phyloP scores from a whole-genome alignment of 2,329 filamentous ascomycete species.

The Colletotrichum acutatum region DNA sequence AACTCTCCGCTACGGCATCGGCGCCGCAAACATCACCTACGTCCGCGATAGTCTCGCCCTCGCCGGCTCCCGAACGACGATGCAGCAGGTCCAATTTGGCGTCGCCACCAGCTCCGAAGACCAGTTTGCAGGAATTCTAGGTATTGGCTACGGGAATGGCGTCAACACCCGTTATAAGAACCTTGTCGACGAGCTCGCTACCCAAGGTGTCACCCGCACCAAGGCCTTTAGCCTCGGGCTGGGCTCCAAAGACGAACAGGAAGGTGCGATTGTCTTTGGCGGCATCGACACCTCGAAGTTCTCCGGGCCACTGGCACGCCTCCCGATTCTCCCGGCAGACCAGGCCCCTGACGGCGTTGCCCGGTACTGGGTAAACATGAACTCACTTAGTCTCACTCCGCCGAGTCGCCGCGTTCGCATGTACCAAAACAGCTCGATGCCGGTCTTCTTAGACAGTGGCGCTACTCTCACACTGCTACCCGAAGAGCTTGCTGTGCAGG shows the following conservation, averaged over 20 bases:
- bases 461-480: constrained; percentile 77
- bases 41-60: constrained; percentile 58
- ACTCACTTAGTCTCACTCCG: constrained; percentile 54
- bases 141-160: constrained; percentile 74
- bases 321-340: constrained; percentile 69
- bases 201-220: constrained; percentile 65
- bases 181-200: constrained; percentile 61
- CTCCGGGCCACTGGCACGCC: constrained; percentile 64
- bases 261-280: constrained; percentile 75
- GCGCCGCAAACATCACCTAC: constrained; percentile 62
- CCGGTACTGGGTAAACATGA: constrained; percentile 64
- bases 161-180: constrained; percentile 60
- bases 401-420: constrained; percentile 46
- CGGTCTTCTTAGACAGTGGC: constrained; percentile 78
- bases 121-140: constrained; percentile 72
- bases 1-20: constrained; percentile 62
- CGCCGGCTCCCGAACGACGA: constrained; percentile 48
- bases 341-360: constrained; percentile 65
- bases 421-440: constrained; percentile 48
- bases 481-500: constrained; percentile 59
- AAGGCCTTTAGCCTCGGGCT: constrained; percentile 75
- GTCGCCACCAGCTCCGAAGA: constrained; percentile 64
- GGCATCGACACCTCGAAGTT: constrained; percentile 75
- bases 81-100: constrained; percentile 71
- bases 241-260: constrained; percentile 68